Base-by-base conservation (phyloP, 164 flowering plant genomes). In the Protea cynaroides region DNA sequence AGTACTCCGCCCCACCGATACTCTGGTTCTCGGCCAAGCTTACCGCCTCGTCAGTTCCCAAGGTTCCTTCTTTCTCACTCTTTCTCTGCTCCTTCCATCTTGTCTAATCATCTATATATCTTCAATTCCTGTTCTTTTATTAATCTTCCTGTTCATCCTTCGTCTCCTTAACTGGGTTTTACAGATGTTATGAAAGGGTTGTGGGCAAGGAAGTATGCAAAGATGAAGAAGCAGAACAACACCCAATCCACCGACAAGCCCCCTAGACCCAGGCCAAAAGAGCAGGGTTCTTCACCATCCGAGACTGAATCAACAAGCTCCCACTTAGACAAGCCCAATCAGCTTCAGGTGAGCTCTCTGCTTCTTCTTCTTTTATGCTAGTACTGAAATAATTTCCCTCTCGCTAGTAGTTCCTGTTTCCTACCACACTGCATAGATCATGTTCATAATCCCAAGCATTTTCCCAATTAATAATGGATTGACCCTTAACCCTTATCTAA, bases 181-280 rank as follows among this genome's bases (percentile, higher is more conserved):
- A 68, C 64, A 95, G 99, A 95, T 72, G 97, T 92, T 19, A 90
- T 92, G 97, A 92, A 87, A 56, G 96, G 88, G 15, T 71, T 95
- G 77, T 70, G 72, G 82, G 97, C 87, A 8, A 94, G 83, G 85
- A 95, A 84, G 67, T 76, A 83, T 25, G 82, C 86, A 8, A 89
- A 82, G 83, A 69, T 75, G 81, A 88, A 76, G 79, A 77, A 74
- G 72, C 71, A 69, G 50, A 40, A 40, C 68, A 65, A 71, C 34
- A 24, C 65, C 46, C 83, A 76, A 60, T 64, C 72, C 18, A 73
- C 57, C 23, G 78, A 66, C 21, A 69, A 65, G 58, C 50, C 34
- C 24, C 69, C 44, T 34, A 75, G 58, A 47, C 50, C 62, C 9
- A 57, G 36, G 43, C n/a, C 47, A 14, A 79, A 75, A 64, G 64